These are phyloP conservation scores for Dysphania ambrosioides DNA, from an alignment of 148 eudicot genomes.

Conservation along the genomic window DNA sequence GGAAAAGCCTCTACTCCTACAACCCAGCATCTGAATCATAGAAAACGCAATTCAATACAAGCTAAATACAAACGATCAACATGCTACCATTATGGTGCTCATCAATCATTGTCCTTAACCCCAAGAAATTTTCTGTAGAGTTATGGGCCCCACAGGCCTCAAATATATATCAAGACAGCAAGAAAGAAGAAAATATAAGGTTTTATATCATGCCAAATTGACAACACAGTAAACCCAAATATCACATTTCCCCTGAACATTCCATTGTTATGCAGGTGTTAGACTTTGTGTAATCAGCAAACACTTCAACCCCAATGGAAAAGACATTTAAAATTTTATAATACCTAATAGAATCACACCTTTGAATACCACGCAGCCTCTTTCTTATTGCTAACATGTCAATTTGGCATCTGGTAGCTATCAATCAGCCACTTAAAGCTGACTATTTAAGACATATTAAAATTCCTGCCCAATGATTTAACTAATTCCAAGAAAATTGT, in stretches of 20 bases:
- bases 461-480: too few relatives aligned
- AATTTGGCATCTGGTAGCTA: too few relatives aligned
- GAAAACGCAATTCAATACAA: background rate
- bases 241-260: background rate
- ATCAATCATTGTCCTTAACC: background rate
- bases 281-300: background rate
- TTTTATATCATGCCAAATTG: background rate
- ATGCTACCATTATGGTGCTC: background rate
- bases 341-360: background rate
- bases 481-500: too few relatives aligned
- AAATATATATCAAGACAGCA: background rate
- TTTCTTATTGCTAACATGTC: too few relatives aligned
- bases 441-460: too few relatives aligned
- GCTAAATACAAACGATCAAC: background rate
- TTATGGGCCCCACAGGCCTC: background rate
- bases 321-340: background rate
- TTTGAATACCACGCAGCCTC: too few relatives aligned
- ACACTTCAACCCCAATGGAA: background rate
- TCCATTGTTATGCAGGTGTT: background rate
- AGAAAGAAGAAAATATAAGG: background rate
- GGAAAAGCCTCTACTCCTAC: conserved; percentile 81
- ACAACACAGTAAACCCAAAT: background rate
- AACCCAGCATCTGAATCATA: conserved; percentile 69
- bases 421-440: too few relatives aligned
- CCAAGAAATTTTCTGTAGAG: too few relatives aligned